These are phyloP conservation scores for Fusarium vanettenii DNA, from an alignment of 2,329 filamentous ascomycete species.

Conservation along the genomic window DNA sequence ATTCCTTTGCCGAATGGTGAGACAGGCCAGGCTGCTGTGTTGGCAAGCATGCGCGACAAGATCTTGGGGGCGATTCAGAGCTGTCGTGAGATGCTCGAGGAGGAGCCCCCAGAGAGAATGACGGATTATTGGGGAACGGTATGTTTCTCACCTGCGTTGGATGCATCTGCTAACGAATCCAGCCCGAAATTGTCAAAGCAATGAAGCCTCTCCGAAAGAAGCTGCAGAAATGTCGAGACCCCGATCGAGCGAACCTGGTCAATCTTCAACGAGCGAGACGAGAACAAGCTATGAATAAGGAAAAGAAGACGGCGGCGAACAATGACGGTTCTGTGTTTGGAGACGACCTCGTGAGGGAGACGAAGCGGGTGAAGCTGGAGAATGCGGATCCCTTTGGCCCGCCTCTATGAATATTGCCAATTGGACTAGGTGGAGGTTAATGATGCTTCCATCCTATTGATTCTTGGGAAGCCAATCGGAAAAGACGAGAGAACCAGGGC, in stretches of 20 bases:
- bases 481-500: background rate
- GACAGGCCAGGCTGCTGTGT: slow-evolving; percentile 34
- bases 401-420: slow-evolving; percentile 48
- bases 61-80: slow-evolving; percentile 60
- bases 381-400: slow-evolving; percentile 62
- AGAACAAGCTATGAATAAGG: slow-evolving; percentile 60
- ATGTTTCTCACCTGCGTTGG: slow-evolving; percentile 31
- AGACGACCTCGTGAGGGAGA: slow-evolving; percentile 49
- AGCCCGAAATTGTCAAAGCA: slow-evolving; percentile 57
- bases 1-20: slow-evolving; percentile 52
- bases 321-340: slow-evolving; percentile 62
- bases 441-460: slow-evolving; percentile 1
- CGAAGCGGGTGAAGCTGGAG: slow-evolving; percentile 60
- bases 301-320: slow-evolving; percentile 54
- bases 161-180: slow-evolving; percentile 32
- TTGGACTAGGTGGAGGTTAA: background rate
- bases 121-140: slow-evolving; percentile 66
- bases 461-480: slow-evolving; percentile 15
- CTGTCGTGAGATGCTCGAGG: slow-evolving; percentile 66
- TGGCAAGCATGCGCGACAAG: slow-evolving; percentile 55
- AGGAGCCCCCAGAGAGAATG: slow-evolving; percentile 68
- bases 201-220: slow-evolving; percentile 74
- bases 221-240: slow-evolving; percentile 78
- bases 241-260: slow-evolving; percentile 78
- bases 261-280: slow-evolving; percentile 74